These are phyloP conservation scores for Teratosphaeria pseudoeucalypti DNA, from an alignment of 2,329 filamentous ascomycete genomes.

Conservation along the genomic window DNA sequence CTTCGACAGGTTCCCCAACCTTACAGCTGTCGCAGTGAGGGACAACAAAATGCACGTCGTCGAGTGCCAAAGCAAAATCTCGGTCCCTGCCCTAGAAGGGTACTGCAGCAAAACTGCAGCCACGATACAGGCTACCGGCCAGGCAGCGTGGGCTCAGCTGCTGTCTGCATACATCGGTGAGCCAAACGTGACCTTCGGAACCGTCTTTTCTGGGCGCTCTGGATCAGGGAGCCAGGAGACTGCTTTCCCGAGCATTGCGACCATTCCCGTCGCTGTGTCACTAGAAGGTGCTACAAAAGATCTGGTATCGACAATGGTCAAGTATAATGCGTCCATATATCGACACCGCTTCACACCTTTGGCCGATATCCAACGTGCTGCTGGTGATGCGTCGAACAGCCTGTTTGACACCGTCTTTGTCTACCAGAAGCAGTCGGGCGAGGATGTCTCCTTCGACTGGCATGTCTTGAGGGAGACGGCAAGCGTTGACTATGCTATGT, in stretches of 20 bases:
- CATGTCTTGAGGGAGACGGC: slow-evolving; percentile 54
- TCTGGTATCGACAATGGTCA: slow-evolving; percentile 54
- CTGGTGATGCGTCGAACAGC: slow-evolving; percentile 52
- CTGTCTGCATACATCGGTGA: slow-evolving; percentile 71
- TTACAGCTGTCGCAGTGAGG: slow-evolving; percentile 51
- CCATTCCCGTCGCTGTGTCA: slow-evolving; percentile 59
- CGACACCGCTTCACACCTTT: slow-evolving; percentile 64
- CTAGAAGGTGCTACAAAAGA: slow-evolving; percentile 45
- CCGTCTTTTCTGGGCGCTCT: slow-evolving; percentile 66
- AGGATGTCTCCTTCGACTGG: slow-evolving; percentile 40
- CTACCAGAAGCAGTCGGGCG: slow-evolving; percentile 53
- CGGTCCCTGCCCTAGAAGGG: slow-evolving; percentile 41
- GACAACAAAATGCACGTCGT: slow-evolving; percentile 27
- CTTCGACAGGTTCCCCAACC: slow-evolving; percentile 62
- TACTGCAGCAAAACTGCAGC: slow-evolving; percentile 49
- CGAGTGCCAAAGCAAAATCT: slow-evolving; percentile 29
- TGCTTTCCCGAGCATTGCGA: slow-evolving; percentile 72
- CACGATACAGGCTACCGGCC: slow-evolving; percentile 65
- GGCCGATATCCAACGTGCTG: slow-evolving; percentile 60
- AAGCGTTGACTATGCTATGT: slow-evolving; percentile 66
- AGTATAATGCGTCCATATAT: slow-evolving; percentile 52
- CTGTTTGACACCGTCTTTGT: slow-evolving; percentile 81
- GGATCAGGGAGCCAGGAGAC: slow-evolving; percentile 48
- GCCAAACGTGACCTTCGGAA: slow-evolving; percentile 61
- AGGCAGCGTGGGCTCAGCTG: slow-evolving; percentile 68